A percentile compares a stretch with the other conserved stretches of the same genome.
Evolutionary conservation across 164 flowering plant genomes (phyloP).

Genomic region (Tetracentron sinense): DNA sequence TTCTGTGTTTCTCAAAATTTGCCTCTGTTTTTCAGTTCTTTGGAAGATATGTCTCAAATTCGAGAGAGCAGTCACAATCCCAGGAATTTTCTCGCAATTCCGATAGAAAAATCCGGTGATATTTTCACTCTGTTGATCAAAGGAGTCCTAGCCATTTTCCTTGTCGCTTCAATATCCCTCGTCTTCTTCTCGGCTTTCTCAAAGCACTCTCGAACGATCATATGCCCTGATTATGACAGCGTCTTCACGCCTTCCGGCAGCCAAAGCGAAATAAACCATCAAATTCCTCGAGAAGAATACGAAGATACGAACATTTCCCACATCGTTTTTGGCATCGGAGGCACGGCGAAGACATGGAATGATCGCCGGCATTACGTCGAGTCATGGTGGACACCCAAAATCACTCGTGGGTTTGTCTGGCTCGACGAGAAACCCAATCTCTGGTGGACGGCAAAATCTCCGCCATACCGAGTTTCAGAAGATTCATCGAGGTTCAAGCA

Average conservation of each 20-base stretch:
- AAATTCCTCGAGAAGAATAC: not conserved
- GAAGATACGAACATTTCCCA: slow-evolving; percentile 26
- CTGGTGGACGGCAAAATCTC: slow-evolving; percentile 34
- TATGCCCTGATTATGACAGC: slow-evolving; percentile 9
- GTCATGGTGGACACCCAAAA: slow-evolving; percentile 49
- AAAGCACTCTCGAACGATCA: slow-evolving; percentile 2
- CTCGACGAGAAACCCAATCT: slow-evolving; percentile 39
- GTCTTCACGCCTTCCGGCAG: not conserved
- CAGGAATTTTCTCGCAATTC: not conserved
- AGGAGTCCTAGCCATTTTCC: slow-evolving; percentile 12
- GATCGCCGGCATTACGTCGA: slow-evolving; percentile 40
- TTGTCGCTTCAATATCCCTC: slow-evolving; percentile 21
- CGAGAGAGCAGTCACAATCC: slow-evolving; percentile 5
- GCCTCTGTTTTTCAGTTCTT: too few species aligned
- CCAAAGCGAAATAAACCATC: not conserved
- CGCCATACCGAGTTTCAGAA: slow-evolving; percentile 44
- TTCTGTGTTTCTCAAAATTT: not conserved
- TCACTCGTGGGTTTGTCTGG: slow-evolving; percentile 60
- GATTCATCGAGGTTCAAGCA: slow-evolving; percentile 44
- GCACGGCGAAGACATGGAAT: slow-evolving; percentile 45
- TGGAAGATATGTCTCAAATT: not conserved
- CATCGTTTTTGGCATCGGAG: slow-evolving; percentile 52
- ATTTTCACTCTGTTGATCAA: slow-evolving; percentile 1
- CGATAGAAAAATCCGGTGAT: slow-evolving; percentile 2
- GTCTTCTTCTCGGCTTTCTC: slow-evolving; percentile 22